Conservation (phyloP, 75 land plant species). For the Sequoia sempervirens region DNA sequence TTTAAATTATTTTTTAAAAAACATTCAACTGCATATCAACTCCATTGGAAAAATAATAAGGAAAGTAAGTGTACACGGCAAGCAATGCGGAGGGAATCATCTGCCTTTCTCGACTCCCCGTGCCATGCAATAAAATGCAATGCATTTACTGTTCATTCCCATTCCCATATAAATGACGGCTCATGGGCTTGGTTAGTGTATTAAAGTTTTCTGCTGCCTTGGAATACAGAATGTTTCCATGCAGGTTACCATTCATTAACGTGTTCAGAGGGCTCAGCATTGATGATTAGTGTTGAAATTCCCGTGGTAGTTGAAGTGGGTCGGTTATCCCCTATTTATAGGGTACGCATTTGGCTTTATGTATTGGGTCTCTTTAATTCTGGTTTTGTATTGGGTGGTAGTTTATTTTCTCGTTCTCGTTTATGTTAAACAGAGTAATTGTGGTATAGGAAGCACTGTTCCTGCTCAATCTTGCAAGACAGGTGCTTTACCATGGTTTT, state of each 20-base stretch:
- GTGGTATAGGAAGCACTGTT: not conserved
- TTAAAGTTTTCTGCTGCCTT: slow-evolving; percentile 5
- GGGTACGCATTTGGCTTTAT: not conserved
- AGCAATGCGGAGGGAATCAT: slow-evolving; percentile 13
- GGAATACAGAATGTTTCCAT: slow-evolving; percentile 14
- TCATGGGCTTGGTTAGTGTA: slow-evolving; percentile 3
- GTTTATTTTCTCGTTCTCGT: too few relatives aligned
- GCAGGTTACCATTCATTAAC: slow-evolving; percentile 10
- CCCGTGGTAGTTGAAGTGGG: slow-evolving; percentile 5
- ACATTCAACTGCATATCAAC: not conserved
- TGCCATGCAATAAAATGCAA: slow-evolving; percentile 5
- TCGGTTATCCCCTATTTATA: not conserved
- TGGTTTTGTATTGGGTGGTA: too few relatives aligned
- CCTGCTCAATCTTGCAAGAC: not conserved
- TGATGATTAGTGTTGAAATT: not conserved
- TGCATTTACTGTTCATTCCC: not conserved
- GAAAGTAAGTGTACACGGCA: slow-evolving; percentile 10
- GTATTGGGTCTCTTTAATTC: not conserved
- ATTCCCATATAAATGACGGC: slow-evolving; percentile 10
- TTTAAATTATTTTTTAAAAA: not conserved
- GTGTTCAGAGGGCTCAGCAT: slow-evolving; percentile 9
- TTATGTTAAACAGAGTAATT: not conserved
- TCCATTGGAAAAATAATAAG: not conserved
- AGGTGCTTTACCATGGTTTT: not conserved
- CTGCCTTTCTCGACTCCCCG: slow-evolving; percentile 8